Evolutionary conservation across 495 filamentous ascomycete genomes (phyloP).

Genomic region (Podospora pseudocomata): DNA sequence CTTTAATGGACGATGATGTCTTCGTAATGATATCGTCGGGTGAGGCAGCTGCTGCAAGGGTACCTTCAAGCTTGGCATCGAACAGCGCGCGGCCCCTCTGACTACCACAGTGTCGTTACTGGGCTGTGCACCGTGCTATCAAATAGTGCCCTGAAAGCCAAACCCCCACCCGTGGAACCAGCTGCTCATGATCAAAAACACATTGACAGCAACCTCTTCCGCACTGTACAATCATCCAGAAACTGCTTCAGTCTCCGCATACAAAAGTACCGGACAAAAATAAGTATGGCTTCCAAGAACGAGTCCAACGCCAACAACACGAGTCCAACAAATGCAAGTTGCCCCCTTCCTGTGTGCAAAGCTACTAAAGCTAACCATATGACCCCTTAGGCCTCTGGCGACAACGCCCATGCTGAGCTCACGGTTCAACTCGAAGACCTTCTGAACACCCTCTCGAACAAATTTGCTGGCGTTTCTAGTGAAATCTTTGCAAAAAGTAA

Average conservation of each 20-base stretch:
- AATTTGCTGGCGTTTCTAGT: slow-evolving; percentile 74
- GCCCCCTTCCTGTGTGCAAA: neutral
- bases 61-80: neutral
- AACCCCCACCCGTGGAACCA: neutral
- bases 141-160: neutral
- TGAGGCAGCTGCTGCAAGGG: neutral
- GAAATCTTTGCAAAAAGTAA: slow-evolving; percentile 87
- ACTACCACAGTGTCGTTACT: neutral
- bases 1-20: neutral
- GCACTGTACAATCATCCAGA: neutral
- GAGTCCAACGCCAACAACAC: slow-evolving; percentile 29
- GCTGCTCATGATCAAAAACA: neutral
- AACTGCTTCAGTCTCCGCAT: neutral
- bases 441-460: slow-evolving; percentile 74
- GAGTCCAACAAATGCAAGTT: slow-evolving; percentile 31
- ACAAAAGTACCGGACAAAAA: neutral
- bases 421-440: slow-evolving; percentile 79
- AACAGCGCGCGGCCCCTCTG: neutral
- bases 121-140: neutral
- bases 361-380: neutral
- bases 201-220: neutral
- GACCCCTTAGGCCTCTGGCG: slow-evolving; percentile 8
- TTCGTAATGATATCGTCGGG: neutral
- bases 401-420: slow-evolving; percentile 56
- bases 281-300: slow-evolving; percentile 32